phyloP scores from a whole-genome alignment of 176 grass and related monocot genomes.

The Avena sativa region DNA sequence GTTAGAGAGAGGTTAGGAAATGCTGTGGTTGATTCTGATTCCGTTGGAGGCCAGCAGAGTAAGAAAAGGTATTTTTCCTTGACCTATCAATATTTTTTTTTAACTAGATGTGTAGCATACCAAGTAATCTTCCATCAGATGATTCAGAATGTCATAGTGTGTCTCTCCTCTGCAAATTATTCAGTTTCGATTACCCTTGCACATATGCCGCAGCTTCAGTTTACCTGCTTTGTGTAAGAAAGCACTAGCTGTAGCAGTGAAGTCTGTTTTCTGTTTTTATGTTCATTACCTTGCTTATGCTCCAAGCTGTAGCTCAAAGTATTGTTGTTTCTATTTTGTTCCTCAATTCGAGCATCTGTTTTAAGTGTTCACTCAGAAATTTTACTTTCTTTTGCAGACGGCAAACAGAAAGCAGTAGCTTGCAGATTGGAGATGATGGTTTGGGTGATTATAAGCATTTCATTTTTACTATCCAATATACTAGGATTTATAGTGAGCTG shows the following conservation, averaged over 20 bases:
- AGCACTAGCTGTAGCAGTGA: slow-evolving; percentile 6
- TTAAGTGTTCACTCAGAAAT: slow-evolving; percentile 29
- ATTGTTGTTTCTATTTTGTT: background rate
- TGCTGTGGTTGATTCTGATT: slow-evolving; percentile 46
- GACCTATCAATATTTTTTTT: slow-evolving; percentile 5
- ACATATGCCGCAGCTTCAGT: background rate
- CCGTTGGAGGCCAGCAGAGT: slow-evolving; percentile 41
- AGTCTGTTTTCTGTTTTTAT: background rate
- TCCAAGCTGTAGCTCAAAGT: background rate
- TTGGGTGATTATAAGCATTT: slow-evolving; percentile 44
- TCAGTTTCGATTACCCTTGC: background rate
- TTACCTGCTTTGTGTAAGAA: slow-evolving; percentile 14
- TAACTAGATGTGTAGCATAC: slow-evolving; percentile 11
- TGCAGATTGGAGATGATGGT: slow-evolving; percentile 48
- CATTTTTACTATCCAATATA: slow-evolving; percentile 41
- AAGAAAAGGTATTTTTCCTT: slow-evolving; percentile 65
- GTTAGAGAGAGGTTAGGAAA: slow-evolving; percentile 67
- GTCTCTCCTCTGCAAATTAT: background rate
- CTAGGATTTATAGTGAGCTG: slow-evolving; percentile 10
- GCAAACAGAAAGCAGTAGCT: slow-evolving; percentile 53
- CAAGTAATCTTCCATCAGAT: background rate
- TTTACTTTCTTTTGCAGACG: slow-evolving; percentile 53
- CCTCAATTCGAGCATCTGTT: background rate
- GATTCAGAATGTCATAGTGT: background rate
- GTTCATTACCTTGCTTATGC: slow-evolving; percentile 1